Base-by-base conservation (phyloP, 2,329 filamentous ascomycete species). In the Coniochaeta sp. region DNA sequence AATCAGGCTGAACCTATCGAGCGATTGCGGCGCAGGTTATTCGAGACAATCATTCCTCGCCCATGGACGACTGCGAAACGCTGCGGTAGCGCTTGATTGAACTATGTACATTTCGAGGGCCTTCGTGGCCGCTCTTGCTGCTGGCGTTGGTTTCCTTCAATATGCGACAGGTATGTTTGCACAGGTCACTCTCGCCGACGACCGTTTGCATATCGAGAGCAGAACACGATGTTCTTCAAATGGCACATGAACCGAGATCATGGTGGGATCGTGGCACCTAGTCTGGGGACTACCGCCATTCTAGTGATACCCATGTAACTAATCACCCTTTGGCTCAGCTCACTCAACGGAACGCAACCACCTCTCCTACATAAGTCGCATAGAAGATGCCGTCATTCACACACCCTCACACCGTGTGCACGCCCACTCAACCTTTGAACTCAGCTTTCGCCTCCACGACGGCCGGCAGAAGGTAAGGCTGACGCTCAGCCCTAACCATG, bases 401-500 rank as follows among this genome's bases (percentile, higher is more conserved):
- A 91, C 92, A 0, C 87, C 88, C 17, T 89, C 89, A 54, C 86
- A 91, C 71, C 86, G 89, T 62, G 85, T 96, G 55, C 88, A 95
- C 70, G 87, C 92, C 57, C 79, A 89, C 60, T 93, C 92, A 16
- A 79, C 85, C 24, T 99, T 99, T 73, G 90, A 96, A 68, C 78
- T 99, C 63, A 87, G 85, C 33, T 97, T 99, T 72, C 80, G 85
- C 61, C 77, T 96, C 38, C 86, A 89, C 68, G 78, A 84, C 62
- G 77, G 82, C 62, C n/a, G 54, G 28, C 83, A 92, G 64, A 83
- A 86, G 66, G 80, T 98, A 68, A 90, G 91, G 65, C 82, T 99
- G 58, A 82, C 84, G 60, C 82, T 99, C 57, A 87, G 95, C 71
- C 95, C 95, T 4, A 98, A 98, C 72, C 86, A 96, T 76, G 91